These are phyloP conservation scores for Pseudogymnoascus destructans DNA, from an alignment of 2,329 filamentous ascomycete genomes.

Conservation along the genomic window DNA sequence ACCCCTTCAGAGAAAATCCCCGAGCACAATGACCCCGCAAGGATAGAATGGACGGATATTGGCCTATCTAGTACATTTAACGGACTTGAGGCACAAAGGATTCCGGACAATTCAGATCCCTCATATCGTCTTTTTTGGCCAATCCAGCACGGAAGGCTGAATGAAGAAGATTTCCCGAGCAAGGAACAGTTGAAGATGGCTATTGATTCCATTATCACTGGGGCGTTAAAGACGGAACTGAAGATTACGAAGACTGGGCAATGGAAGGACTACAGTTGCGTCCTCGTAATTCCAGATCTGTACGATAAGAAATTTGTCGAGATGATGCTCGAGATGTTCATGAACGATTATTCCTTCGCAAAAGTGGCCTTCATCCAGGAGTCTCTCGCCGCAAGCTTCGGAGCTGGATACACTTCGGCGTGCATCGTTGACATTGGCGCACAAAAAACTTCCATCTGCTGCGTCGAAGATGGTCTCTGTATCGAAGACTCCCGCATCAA, in stretches of 20 bases:
- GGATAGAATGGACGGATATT: slow-evolving; percentile 91
- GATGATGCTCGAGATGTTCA: slow-evolving; percentile 67
- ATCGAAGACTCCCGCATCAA: slow-evolving; percentile 92
- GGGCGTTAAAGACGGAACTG: slow-evolving; percentile 74
- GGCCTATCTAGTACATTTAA: slow-evolving; percentile 54
- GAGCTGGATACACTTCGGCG: slow-evolving; percentile 82
- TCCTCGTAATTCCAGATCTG: slow-evolving; percentile 92
- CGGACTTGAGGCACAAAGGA: slow-evolving; percentile 67
- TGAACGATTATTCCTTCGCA: slow-evolving; percentile 81
- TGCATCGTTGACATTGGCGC: slow-evolving; percentile 95
- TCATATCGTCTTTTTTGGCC: slow-evolving; percentile 93
- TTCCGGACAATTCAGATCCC: slow-evolving; percentile 79
- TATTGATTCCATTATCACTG: slow-evolving; percentile 74
- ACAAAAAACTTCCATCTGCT: slow-evolving; percentile 94
- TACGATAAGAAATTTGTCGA: slow-evolving; percentile 93
- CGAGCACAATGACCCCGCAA: slow-evolving; percentile 86
- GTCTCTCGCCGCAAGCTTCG: slow-evolving; percentile 86
- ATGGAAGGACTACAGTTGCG: slow-evolving; percentile 84
- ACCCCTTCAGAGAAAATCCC: slow-evolving; percentile 76
- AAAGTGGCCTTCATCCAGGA: slow-evolving; percentile 92
- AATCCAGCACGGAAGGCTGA: slow-evolving; percentile 71
- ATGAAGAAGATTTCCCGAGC: slow-evolving; percentile 75
- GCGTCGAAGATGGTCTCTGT: slow-evolving; percentile 91
- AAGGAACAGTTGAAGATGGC: slow-evolving; percentile 75
- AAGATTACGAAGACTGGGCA: slow-evolving; percentile 64